Evolutionary conservation across 176 grass and related monocot genomes (phyloP), one percentile per base, ranked within the genome.

Genomic region (Tuctoria greenei): DNA sequence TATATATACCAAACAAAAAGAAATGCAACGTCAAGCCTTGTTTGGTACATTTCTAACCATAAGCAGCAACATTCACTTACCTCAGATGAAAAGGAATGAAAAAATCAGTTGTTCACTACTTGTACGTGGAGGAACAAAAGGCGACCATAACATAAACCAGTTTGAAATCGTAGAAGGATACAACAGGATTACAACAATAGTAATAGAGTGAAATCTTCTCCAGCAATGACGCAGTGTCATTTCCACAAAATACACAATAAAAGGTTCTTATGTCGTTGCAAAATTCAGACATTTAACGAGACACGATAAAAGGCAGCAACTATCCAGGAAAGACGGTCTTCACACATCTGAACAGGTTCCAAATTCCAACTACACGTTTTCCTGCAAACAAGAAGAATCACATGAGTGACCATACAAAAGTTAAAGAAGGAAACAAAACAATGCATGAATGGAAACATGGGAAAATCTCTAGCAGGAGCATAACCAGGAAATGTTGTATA

Each of bases 351-450:
- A 80, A 62, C 54, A 54, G 52, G 66, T 75, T 54, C 77, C 31
- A 31, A 31, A 31, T 31, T 31, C 31, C 55, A 61, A 69, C 54
- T 5, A 17, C 40, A 9, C 17, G 17, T 80, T 31, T 31, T 41
- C 23, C 83, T 86, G 71, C 77, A 80, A 86, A 51, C 51, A 25
- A 44, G 21, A 77, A 75, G 8, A 67, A 74, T 61, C 8, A 18
- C 25, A 71, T 78, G 7, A 64, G 74, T 26, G 13, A 6, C 17
- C 61, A 26, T 64, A 25, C 31, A 71, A 49, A 20, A 2, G 14
- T 25, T 34, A 0, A 47, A 24, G 31, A 31, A 3, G 31, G 47
- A 64, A 15, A 40, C 42, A 27, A 76, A 76, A 76, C 0, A 10
- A 35, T 69, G 34, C 54, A 76, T 51, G 31, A 49, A 16, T 15